Evolutionary conservation across 306 rosid species (phyloP), one percentile per base, ranked within the genome.

Genomic region (Cajanus cajan): DNA sequence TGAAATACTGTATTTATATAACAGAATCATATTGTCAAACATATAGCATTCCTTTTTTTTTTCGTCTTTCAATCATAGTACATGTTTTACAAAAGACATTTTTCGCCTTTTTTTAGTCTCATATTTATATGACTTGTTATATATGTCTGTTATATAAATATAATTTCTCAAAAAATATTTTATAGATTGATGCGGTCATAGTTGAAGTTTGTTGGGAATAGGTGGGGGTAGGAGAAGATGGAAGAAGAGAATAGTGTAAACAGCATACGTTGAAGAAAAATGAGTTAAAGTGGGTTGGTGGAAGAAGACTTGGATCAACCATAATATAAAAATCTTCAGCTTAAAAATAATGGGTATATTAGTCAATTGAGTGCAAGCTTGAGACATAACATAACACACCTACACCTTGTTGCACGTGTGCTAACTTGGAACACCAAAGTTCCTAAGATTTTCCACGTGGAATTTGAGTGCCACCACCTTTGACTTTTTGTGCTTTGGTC

Each of bases 251-350:
- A 1, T 9, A 24, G 65, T 6, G 66, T 22, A 71, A 16, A 69
- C 13, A 75, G 8, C 10, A 39, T 0, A 8, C 7, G 4, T 14
- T 8, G 47, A 78, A 40, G 28, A 18, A 68, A 68, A 68, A 12
- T 2, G 39, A 69, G n/a, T 48, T 47, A 33, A 52, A 67, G 65
- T 16, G 77, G 87, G 88, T 83, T 40, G 91, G 85, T 82, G 84
- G 55, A 68, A 43, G 68, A 41, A 39, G 82, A 74, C 51, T 71
- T 44, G 44, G 47, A 50, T 39, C 1, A 21, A 10, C 40, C 6
- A 6, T 0, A 43, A 51, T 12, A 16, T 25, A 28, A 19, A 51
- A 39, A 14, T 65, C 52, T 76, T 31, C 2, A 28, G 37, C 19
- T 7, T 7, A 37, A 71, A 68, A 47, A 7, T 0, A 37, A 0